Base-by-base conservation (phyloP, 192 early-diverging fungal species). In the Backusella morwellensis region DNA sequence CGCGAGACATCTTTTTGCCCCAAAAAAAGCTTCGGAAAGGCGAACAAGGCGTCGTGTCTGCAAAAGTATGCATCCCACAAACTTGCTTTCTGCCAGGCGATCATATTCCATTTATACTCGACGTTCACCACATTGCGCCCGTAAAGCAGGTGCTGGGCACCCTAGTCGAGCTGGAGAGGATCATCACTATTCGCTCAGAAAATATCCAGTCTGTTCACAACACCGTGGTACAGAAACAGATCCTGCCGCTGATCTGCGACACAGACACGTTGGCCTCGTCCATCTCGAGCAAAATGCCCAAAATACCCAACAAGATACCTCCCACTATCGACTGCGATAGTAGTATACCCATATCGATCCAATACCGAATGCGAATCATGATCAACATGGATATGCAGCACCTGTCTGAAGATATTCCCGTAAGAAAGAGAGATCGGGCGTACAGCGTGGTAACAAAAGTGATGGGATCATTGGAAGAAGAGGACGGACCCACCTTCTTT, bases 381-480 rank as follows among this genome's bases (percentile, higher is more conserved):
- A 35, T 72, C 3, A 72, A 72, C 26, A 72, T 72, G 71, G 71
- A 72, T 54, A 72, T 72, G 71, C 26, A 44, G 21, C 41, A 52
- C 19, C 23, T 72, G 11, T 54, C 32, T 6, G 71, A 72, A 19
- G 71, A 72, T 19, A 15, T 54, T 32, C 42, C 26, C 0, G 7
- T 54, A 34, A 21, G 71, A 72, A 72, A 72, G 47, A 15, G 71
- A 35, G 71, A 50, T 54, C 17, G 71, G 7, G 71, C 71, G 15
- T 72, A 50, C 15, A 47, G 71, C 32, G 40, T 72, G 47, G 41
- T 72, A 19, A 72, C 71, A 54, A 72, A 54, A 52, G 42, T 72
- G 26, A 72, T 72, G 36, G 34, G 71, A 29, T 41, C n/a, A 19
- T 70, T 70, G 23, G 68, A 70, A 41, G 35, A 70, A 12, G 56